These are phyloP conservation scores for Sutorius eximius DNA, from an alignment of 1,284 basidiomycete genomes.

Conservation along the genomic window DNA sequence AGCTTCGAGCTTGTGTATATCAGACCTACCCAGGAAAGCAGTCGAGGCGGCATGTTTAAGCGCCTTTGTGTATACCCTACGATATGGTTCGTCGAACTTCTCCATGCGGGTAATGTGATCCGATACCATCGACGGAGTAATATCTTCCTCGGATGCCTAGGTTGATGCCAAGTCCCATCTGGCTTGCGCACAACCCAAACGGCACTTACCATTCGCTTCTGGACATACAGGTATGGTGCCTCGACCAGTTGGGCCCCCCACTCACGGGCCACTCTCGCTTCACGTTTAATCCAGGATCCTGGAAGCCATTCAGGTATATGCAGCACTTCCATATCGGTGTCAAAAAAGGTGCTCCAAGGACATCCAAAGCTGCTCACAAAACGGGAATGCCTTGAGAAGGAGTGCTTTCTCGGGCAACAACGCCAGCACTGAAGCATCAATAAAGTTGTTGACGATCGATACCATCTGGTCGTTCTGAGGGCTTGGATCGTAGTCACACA, in stretches of 20 bases:
- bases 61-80: slow-evolving; percentile 16
- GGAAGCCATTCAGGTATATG: slow-evolving; percentile 27
- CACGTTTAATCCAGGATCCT: slow-evolving; percentile 17
- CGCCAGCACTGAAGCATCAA: slow-evolving; percentile 6
- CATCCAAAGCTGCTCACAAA: slow-evolving; percentile 13
- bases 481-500: slow-evolving; percentile 29
- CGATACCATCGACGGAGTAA: slow-evolving; percentile 21
- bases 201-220: slow-evolving; percentile 13
- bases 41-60: slow-evolving; percentile 20
- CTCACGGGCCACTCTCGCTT: slow-evolving; percentile 15
- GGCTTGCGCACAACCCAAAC: too few relatives aligned
- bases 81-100: slow-evolving; percentile 7
- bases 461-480: slow-evolving; percentile 21
- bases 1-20: too few relatives aligned
- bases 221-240: slow-evolving; percentile 20
- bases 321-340: slow-evolving; percentile 10
- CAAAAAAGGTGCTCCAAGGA: neutral
- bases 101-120: slow-evolving; percentile 22
- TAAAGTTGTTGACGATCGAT: slow-evolving; percentile 17
- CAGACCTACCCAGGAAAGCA: slow-evolving; percentile 21
- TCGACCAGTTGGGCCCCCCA: slow-evolving; percentile 16
- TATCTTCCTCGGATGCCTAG: slow-evolving; percentile 8
- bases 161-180: neutral
- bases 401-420: slow-evolving; percentile 9
- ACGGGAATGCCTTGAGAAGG: slow-evolving; percentile 24